Evolutionary conservation across 1,139 yeast genomes (phyloP).

Genomic region (Candida sp.): DNA sequence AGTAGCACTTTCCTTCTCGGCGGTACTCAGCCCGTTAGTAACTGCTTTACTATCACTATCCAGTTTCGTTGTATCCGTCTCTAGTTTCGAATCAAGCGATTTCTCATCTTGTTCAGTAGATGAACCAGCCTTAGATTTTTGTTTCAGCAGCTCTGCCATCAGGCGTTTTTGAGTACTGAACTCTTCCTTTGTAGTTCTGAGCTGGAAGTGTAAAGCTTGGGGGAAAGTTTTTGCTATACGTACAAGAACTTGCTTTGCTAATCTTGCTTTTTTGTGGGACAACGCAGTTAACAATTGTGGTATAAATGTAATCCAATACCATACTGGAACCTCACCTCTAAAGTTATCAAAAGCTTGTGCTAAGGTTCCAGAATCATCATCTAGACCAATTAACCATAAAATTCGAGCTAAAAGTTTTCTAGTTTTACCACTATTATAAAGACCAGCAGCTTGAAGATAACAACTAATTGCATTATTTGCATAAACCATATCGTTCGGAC

Average conservation of each 20-base stretch:
- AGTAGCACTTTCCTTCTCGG: conserved; percentile 7
- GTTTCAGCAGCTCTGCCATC: conserved; percentile 56
- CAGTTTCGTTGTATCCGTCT: conserved; percentile 1
- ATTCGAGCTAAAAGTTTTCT: conserved; percentile 86
- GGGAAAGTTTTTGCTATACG: conserved; percentile 96
- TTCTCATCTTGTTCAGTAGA: conserved; percentile 6
- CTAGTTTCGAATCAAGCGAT: neutral
- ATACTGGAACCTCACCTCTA: conserved; percentile 95
- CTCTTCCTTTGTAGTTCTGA: conserved; percentile 94
- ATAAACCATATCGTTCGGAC: conserved; percentile 75
- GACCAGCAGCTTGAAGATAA: conserved; percentile 95
- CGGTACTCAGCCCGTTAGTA: conserved; percentile 8
- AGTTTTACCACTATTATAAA: conserved; percentile 90
- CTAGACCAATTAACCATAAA: conserved; percentile 90
- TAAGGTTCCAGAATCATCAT: conserved; percentile 78
- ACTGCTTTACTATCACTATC: conserved; percentile 4
- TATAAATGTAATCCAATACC: conserved; percentile 98
- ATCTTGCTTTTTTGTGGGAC: conserved; percentile 85
- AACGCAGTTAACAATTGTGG: conserved; percentile 91
- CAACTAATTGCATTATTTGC: conserved; percentile 96
- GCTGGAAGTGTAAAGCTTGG: conserved; percentile 94
- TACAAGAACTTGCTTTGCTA: conserved; percentile 83
- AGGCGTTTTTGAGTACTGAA: conserved; percentile 85
- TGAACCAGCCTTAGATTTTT: conserved; percentile 12
- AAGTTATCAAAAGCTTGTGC: conserved; percentile 88